phyloP scores from a whole-genome alignment of 768 basidiomycete genomes.

The Tephrocybe sp. region DNA sequence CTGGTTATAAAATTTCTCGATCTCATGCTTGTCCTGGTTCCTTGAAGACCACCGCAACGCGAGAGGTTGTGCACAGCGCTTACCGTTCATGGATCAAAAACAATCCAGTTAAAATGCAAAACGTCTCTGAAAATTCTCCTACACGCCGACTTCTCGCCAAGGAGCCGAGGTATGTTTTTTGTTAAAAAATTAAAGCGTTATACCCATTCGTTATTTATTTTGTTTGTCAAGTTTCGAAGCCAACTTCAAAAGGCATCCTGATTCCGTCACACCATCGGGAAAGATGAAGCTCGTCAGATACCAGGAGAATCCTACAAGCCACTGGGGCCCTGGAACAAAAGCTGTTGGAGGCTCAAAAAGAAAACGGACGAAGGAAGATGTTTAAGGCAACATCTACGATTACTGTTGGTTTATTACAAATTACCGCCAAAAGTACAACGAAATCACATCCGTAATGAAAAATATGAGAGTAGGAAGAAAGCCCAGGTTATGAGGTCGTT shows the following conservation, averaged over 20 bases:
- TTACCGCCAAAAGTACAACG: slow-evolving; percentile 4
- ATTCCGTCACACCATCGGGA: slow-evolving; percentile 54
- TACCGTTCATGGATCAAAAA: slow-evolving; percentile 81
- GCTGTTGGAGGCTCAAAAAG: slow-evolving; percentile 42
- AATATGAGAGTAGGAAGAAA: slow-evolving; percentile 9
- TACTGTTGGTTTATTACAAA: background rate
- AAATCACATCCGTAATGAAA: slow-evolving; percentile 5
- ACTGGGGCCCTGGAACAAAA: slow-evolving; percentile 89
- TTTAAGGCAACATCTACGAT: background rate
- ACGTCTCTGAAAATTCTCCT: slow-evolving; percentile 73
- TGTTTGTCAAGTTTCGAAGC: slow-evolving; percentile 49
- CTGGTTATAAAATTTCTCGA: slow-evolving; percentile 79
- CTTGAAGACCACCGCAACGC: slow-evolving; percentile 83
- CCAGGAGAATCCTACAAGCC: slow-evolving; percentile 83
- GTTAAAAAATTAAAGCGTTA: background rate
- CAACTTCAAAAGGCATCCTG: slow-evolving; percentile 76
- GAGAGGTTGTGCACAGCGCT: slow-evolving; percentile 72
- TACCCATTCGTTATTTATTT: slow-evolving; percentile 2
- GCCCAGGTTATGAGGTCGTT: slow-evolving; percentile 2
- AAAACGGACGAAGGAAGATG: slow-evolving; percentile 32
- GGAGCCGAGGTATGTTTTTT: slow-evolving; percentile 50
- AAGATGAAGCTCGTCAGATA: slow-evolving; percentile 82
- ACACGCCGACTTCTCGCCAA: slow-evolving; percentile 65
- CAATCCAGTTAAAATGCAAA: slow-evolving; percentile 82
- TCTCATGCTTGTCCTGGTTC: slow-evolving; percentile 91